Conservation (phyloP, 768 basidiomycete species). For the Lentinula edodes region DNA sequence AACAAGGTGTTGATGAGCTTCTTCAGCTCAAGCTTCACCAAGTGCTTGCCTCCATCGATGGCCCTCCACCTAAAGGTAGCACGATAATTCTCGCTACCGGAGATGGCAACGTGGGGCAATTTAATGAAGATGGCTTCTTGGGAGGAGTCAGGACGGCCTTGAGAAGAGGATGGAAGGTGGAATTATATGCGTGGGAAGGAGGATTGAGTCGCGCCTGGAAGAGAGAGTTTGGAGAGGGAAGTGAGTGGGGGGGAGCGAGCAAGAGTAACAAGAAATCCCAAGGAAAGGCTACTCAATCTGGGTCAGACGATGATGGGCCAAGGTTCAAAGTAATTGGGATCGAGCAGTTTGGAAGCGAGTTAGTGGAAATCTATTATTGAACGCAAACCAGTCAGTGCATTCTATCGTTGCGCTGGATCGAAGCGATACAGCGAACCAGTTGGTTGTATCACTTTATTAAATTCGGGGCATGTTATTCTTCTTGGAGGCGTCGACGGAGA, state of each 20-base stretch:
- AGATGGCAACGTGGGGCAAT: slow-evolving; percentile 89
- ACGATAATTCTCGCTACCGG: slow-evolving; percentile 93
- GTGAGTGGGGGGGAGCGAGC: slow-evolving; percentile 18
- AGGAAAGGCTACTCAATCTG: slow-evolving; percentile 14
- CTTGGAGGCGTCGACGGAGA: no score
- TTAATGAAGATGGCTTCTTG: slow-evolving; percentile 89
- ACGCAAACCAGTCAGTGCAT: background rate
- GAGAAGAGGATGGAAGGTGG: slow-evolving; percentile 90
- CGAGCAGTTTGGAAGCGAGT: slow-evolving; percentile 60
- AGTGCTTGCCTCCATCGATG: slow-evolving; percentile 66
- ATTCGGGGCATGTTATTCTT: no score
- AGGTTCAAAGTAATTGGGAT: slow-evolving; percentile 54
- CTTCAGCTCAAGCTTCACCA: slow-evolving; percentile 91
- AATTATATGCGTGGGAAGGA: slow-evolving; percentile 88
- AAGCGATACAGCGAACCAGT: background rate
- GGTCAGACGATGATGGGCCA: slow-evolving; percentile 24
- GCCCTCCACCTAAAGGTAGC: slow-evolving; percentile 51
- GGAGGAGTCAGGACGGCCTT: slow-evolving; percentile 84
- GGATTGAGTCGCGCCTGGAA: slow-evolving; percentile 77
- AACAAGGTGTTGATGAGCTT: slow-evolving; percentile 94
- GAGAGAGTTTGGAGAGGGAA: slow-evolving; percentile 60
- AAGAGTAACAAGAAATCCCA: slow-evolving; percentile 51
- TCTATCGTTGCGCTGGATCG: no score
- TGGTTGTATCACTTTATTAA: no score
- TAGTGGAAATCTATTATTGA: slow-evolving; percentile 39